These are phyloP conservation scores for Exophiala sideris DNA, from an alignment of 2,329 filamentous ascomycete genomes.

Conservation along the genomic window DNA sequence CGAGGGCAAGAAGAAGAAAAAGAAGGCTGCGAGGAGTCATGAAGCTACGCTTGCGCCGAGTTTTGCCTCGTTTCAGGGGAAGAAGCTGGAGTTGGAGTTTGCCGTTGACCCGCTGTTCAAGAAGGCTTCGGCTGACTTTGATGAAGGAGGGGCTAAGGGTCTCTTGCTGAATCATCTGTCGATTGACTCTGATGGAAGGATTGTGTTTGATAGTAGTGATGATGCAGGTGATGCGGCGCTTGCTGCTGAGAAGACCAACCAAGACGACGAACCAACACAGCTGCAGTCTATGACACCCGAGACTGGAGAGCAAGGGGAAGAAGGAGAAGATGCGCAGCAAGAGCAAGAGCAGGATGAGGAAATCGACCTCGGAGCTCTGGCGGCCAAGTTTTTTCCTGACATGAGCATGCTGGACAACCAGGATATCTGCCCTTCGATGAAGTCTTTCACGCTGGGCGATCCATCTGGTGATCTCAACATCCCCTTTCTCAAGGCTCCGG, in stretches of 20 bases:
- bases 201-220: slow-evolving; percentile 98
- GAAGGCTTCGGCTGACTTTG: slow-evolving; percentile 96
- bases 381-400: slow-evolving; percentile 80
- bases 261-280: slow-evolving; percentile 43
- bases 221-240: slow-evolving; percentile 60
- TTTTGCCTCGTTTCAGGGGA: slow-evolving; percentile 83
- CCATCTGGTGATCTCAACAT: slow-evolving; percentile 81
- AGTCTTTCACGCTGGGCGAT: slow-evolving; percentile 87
- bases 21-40: slow-evolving; percentile 74
- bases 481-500: slow-evolving; percentile 83
- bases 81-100: slow-evolving; percentile 97
- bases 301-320: slow-evolving; percentile 28
- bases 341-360: slow-evolving; percentile 58
- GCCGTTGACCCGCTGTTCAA: slow-evolving; percentile 98
- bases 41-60: slow-evolving; percentile 90
- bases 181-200: slow-evolving; percentile 85
- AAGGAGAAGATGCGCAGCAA: slow-evolving; percentile 40
- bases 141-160: slow-evolving; percentile 95
- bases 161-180: slow-evolving; percentile 93
- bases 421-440: slow-evolving; percentile 91
- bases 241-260: slow-evolving; percentile 31
- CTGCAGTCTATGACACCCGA: slow-evolving; percentile 30
- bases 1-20: slow-evolving; percentile 58
- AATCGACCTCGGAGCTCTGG: slow-evolving; percentile 74
- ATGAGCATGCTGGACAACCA: slow-evolving; percentile 73